Evolutionary conservation across 305 asterid species (phyloP).

Genomic region (Fraxinus latifolia): DNA sequence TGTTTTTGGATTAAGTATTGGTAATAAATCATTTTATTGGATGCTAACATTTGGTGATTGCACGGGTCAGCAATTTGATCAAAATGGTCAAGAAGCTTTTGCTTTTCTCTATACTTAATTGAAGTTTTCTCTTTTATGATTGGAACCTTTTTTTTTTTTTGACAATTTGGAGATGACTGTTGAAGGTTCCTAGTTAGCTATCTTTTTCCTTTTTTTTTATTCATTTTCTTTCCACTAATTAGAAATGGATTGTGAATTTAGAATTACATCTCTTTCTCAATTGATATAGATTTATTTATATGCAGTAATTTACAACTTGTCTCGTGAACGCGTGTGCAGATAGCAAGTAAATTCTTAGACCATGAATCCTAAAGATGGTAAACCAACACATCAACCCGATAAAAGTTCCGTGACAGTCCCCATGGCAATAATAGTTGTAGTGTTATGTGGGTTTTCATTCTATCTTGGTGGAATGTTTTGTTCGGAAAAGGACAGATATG

Average conservation of each 20-base stretch:
- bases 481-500: conserved; percentile 36
- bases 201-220: neutral
- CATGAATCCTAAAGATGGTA: conserved; percentile 75
- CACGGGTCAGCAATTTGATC: neutral
- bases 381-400: conserved; percentile 35
- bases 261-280: neutral
- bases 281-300: neutral
- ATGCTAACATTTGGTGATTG: neutral
- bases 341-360: conserved; percentile 30
- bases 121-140: neutral
- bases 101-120: neutral
- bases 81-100: neutral
- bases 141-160: neutral
- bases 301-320: neutral
- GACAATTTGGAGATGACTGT: neutral
- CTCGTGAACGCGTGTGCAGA: conserved; percentile 30
- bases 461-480: conserved; percentile 55
- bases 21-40: conserved; percentile 15
- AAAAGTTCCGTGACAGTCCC: conserved; percentile 33
- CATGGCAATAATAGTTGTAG: conserved; percentile 35
- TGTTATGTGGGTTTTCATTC: conserved; percentile 60
- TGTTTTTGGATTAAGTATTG: neutral
- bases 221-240: neutral
- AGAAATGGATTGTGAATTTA: neutral
- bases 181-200: neutral